A percentile compares a stretch with the other conserved stretches of the same genome.
These are phyloP conservation scores for Maudiozyma humilis DNA, from an alignment of 1,139 yeast species.

Conservation along the genomic window DNA sequence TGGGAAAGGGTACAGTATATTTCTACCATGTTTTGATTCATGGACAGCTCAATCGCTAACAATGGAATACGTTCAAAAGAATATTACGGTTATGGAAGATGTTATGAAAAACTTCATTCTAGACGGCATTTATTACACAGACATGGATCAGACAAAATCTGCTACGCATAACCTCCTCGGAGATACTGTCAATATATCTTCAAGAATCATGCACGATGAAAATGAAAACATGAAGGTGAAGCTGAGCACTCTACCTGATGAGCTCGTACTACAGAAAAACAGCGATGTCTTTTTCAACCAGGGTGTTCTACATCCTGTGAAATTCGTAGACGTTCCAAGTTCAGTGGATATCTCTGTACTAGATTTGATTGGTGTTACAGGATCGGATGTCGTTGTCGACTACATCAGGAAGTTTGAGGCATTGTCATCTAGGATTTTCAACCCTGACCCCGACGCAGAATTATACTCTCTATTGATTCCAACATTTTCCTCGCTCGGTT, in stretches of 20 bases:
- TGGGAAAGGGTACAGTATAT: slow-evolving; percentile 58
- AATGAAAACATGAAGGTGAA: slow-evolving; percentile 14
- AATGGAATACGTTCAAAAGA: slow-evolving; percentile 47
- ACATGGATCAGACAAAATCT: slow-evolving; percentile 35
- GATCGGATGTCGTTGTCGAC: slow-evolving; percentile 39
- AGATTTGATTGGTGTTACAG: slow-evolving; percentile 51
- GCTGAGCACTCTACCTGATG: slow-evolving; percentile 27
- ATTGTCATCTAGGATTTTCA: slow-evolving; percentile 16
- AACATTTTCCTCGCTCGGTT: slow-evolving; percentile 46
- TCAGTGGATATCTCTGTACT: slow-evolving; percentile 45
- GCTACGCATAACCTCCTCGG: slow-evolving; percentile 34
- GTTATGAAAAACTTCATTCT: slow-evolving; percentile 54
- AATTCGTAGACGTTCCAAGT: slow-evolving; percentile 50
- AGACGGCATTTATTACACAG: slow-evolving; percentile 60
- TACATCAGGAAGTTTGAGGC: slow-evolving; percentile 36
- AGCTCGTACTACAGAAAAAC: slow-evolving; percentile 33
- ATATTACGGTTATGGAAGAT: slow-evolving; percentile 42
- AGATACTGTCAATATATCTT: slow-evolving; percentile 22
- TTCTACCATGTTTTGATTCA: slow-evolving; percentile 70
- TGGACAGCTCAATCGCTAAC: slow-evolving; percentile 66
- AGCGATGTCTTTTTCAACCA: slow-evolving; percentile 69
- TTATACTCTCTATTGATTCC: slow-evolving; percentile 70
- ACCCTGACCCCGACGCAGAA: slow-evolving; percentile 11
- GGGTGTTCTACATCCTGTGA: slow-evolving; percentile 77
- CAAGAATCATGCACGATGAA: no score